phyloP scores from a whole-genome alignment of 345 rosid genomes.

The Bretschneidera sinensis region DNA sequence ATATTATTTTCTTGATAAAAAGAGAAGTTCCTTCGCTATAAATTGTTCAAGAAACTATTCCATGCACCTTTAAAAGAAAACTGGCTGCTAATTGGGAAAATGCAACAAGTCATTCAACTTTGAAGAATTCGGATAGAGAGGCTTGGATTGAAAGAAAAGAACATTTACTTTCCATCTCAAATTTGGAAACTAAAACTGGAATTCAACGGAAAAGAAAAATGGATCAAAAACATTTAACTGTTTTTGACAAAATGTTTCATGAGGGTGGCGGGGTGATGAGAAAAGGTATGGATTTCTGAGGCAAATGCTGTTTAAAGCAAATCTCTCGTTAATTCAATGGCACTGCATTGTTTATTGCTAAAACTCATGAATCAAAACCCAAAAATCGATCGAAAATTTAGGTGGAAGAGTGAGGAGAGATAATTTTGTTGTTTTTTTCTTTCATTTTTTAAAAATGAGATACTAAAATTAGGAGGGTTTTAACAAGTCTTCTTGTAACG shows the following conservation, averaged over 20 bases:
- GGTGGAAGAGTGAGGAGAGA: slow-evolving; percentile 14
- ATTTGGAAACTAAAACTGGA: slow-evolving; percentile 5
- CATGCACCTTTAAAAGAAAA: too few relatives aligned
- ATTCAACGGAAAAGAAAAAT: slow-evolving; percentile 12
- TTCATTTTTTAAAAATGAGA: too few relatives aligned
- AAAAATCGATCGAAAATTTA: slow-evolving; percentile 27
- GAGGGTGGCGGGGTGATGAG: slow-evolving; percentile 23
- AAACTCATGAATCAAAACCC: slow-evolving; percentile 18
- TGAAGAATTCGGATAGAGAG: too few relatives aligned
- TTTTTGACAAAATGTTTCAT: slow-evolving; percentile 23
- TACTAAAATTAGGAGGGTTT: too few relatives aligned
- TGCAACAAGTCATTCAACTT: background rate
- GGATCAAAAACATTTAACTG: slow-evolving; percentile 31
- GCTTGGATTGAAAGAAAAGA: slow-evolving; percentile 8
- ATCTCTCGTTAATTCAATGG: slow-evolving; percentile 37
- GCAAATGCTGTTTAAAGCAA: slow-evolving; percentile 28
- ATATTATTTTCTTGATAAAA: too few relatives aligned
- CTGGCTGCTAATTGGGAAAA: background rate
- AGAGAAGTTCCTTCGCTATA: too few relatives aligned
- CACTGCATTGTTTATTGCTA: slow-evolving; percentile 5
- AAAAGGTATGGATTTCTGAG: slow-evolving; percentile 18
- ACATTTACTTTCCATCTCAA: slow-evolving; percentile 2
- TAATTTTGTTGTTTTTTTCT: too few relatives aligned
- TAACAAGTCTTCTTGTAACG: too few relatives aligned
- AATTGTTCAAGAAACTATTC: too few relatives aligned